These are phyloP conservation scores for Tolypocladium ophioglossoides DNA, from an alignment of 2,329 filamentous ascomycete species.

Conservation along the genomic window DNA sequence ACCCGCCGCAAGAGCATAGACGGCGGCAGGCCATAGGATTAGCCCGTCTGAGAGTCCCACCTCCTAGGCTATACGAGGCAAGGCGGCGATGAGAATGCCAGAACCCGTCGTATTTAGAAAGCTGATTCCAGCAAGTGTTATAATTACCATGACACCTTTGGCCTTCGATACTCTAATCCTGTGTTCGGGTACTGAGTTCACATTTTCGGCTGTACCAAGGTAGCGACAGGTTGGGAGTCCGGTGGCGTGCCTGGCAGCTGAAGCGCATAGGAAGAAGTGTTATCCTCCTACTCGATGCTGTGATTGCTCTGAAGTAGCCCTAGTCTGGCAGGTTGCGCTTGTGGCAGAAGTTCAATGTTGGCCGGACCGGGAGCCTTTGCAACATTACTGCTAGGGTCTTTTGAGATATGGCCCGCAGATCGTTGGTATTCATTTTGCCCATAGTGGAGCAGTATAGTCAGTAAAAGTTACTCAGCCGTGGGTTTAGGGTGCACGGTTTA, in stretches of 20 bases:
- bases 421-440: neutral
- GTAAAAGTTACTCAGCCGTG: no score
- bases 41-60: constrained; percentile 17
- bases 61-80: constrained; percentile 26
- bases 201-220: neutral
- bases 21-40: constrained; percentile 21
- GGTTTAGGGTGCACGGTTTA: neutral
- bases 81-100: constrained; percentile 24
- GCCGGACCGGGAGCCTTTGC: neutral
- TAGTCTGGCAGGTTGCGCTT: neutral
- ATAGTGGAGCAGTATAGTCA: neutral
- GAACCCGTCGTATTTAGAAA: constrained; percentile 26
- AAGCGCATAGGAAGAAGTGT: neutral
- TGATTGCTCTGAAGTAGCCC: neutral
- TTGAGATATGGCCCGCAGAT: neutral
- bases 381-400: neutral
- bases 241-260: neutral
- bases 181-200: neutral
- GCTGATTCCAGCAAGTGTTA: constrained; percentile 21
- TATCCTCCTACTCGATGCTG: neutral
- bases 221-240: neutral
- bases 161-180: neutral
- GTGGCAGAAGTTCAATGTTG: neutral
- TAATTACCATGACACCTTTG: constrained; percentile 16
- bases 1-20: constrained; percentile 16